These are phyloP conservation scores for Coemansia sp. DNA, from an alignment of 192 early-diverging fungal species.

Conservation along the genomic window DNA sequence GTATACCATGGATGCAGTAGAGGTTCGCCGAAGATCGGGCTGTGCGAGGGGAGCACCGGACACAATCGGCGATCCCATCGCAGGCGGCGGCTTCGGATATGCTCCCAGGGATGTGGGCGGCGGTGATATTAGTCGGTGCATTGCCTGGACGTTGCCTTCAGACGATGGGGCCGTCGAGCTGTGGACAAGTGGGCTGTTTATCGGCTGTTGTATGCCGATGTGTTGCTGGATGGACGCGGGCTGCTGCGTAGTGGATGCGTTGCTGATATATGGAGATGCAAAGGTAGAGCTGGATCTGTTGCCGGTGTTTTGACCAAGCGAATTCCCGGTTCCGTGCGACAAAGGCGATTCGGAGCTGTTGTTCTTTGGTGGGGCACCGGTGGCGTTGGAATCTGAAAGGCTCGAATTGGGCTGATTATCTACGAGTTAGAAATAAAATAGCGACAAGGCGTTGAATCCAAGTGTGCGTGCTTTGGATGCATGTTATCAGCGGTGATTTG, in stretches of 20 bases:
- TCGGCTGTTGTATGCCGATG: slow-evolving; percentile 1
- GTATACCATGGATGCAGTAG: slow-evolving; percentile 12
- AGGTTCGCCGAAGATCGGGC: slow-evolving; percentile 15
- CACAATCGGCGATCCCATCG: slow-evolving; percentile 26
- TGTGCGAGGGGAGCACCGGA: slow-evolving; percentile 14
- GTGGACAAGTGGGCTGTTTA: slow-evolving; percentile 9
- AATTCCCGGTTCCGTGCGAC: background rate
- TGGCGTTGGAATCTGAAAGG: slow-evolving; percentile 9
- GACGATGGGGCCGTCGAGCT: background rate
- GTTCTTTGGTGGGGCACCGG: slow-evolving; percentile 7
- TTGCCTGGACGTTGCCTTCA: slow-evolving; percentile 17
- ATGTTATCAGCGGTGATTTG: background rate
- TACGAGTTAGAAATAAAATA: slow-evolving; percentile 13
- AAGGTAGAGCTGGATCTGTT: slow-evolving; percentile 12
- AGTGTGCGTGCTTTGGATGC: background rate
- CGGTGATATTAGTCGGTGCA: slow-evolving; percentile 43
- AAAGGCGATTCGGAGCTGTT: background rate
- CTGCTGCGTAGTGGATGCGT: slow-evolving; percentile 23
- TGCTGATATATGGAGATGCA: slow-evolving; percentile 26
- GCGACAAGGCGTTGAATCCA: background rate
- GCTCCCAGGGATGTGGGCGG: slow-evolving; percentile 11
- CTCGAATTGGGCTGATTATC: slow-evolving; percentile 12
- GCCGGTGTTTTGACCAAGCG: background rate
- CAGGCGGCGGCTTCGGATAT: slow-evolving; percentile 9
- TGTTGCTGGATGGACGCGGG: slow-evolving; percentile 34